Evolutionary conservation across 1,139 yeast species (phyloP), one percentile per base, ranked within the genome.

Genomic region (Candida tetrigidarum): DNA sequence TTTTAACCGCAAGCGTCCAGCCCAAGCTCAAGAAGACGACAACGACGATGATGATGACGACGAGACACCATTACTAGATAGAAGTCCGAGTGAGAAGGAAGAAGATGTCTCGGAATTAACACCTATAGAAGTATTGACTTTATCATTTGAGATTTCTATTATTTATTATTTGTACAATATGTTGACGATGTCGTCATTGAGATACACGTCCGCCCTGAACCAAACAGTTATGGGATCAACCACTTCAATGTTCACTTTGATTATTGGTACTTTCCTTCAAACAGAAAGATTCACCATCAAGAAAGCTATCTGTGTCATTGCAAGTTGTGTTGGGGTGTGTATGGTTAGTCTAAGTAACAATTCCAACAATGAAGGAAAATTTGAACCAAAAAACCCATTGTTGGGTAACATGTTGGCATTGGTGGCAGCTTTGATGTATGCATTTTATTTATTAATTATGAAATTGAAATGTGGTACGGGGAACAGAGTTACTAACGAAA

Each of bases 151-250:
- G 43, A 60, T 77, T 1, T 59, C 81, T 1, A 39, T 67, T 1
- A 64, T 78, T n/a, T 80, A 80, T 55, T 70, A 62, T 43, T 37
- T 59, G 4, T 76, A 71, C 56, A 77, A 77, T 45, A 51, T 68
- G 3, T 62, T 67, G 40, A 74, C 66, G 4, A 67, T 78, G 61
- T 46, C 62, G 9, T 64, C 79, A 7, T 63, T 80, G 41, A 67
- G 68, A 51, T 80, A 66, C 52, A 80, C 84, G 0, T 70, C 80
- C 4, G 82, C 83, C 0, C 75, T 83, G 19, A 78, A 76, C 51
- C 79, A 72, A 54, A 76, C 83, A 0, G 76, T 79, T 3, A 57
- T 80, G 25, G 71, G 81, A 3, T 72, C 83, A 6, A 71, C 81
- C 0, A 72, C 83, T 1, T 75, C 83, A 4, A 67, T 78, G 3